These are phyloP conservation scores for Cladophialophora immunda DNA, from an alignment of 2,329 filamentous ascomycete species.

Conservation along the genomic window DNA sequence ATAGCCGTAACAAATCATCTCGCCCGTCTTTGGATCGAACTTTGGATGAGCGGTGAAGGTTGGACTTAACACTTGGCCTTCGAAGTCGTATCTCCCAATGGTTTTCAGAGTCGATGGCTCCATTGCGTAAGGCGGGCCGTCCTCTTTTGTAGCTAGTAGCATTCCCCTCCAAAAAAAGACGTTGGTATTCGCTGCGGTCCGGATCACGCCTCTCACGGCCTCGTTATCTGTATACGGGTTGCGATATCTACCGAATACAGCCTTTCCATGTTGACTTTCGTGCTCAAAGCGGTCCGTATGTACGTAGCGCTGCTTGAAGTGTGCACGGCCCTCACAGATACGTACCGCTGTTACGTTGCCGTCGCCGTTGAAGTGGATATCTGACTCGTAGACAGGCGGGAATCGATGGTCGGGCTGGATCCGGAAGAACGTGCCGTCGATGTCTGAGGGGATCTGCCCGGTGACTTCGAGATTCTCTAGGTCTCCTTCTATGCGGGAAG, in stretches of 20 bases:
- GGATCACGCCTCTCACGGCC: conserved; percentile 62
- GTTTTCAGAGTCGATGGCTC: conserved; percentile 58
- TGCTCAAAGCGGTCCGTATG: conserved; percentile 53
- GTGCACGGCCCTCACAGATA: conserved; percentile 53
- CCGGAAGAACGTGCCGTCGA: conserved; percentile 56
- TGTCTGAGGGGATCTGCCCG: conserved; percentile 52
- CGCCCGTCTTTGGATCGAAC: conserved; percentile 60
- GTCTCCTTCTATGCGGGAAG: conserved; percentile 50
- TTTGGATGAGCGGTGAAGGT: conserved; percentile 64
- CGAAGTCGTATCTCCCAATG: conserved; percentile 60
- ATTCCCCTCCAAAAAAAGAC: conserved; percentile 65
- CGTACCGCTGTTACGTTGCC: conserved; percentile 54
- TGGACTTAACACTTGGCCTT: conserved; percentile 57
- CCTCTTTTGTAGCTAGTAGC: conserved; percentile 55
- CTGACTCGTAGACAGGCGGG: conserved; percentile 63
- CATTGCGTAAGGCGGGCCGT: conserved; percentile 61
- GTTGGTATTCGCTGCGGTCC: conserved; percentile 68
- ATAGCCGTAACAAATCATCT: conserved; percentile 63
- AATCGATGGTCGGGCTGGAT: conserved; percentile 58
- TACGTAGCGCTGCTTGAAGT: conserved; percentile 54
- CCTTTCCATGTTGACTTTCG: conserved; percentile 48
- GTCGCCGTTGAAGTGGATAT: conserved; percentile 60
- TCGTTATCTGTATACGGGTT: conserved; percentile 64
- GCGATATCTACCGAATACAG: conserved; percentile 64
- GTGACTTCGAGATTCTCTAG: conserved; percentile 45